A percentile compares a stretch with the other conserved stretches of the same genome.
These are phyloP conservation scores for Corymbia calophylla DNA, from an alignment of 441 rosid species.

Conservation along the genomic window DNA sequence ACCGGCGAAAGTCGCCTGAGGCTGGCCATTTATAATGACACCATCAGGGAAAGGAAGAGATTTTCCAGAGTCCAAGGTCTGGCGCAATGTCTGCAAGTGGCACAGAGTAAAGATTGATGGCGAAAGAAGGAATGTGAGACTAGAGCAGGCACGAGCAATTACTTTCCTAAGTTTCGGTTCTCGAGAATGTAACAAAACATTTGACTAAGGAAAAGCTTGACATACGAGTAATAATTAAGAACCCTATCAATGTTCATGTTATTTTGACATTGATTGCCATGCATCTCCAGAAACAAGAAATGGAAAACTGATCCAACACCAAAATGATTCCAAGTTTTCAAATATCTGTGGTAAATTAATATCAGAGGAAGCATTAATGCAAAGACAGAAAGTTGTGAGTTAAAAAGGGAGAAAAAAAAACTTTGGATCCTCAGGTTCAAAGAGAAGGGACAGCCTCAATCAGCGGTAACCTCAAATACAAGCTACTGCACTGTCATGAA, in stretches of 20 bases:
- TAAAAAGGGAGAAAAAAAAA: background rate
- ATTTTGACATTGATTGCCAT: background rate
- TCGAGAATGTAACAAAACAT: background rate
- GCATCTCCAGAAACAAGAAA: background rate
- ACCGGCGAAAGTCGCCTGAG: conserved; percentile 47
- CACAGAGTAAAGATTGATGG: background rate
- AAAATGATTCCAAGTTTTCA: background rate
- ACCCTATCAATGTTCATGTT: background rate
- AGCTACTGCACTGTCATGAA: background rate
- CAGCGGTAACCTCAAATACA: background rate
- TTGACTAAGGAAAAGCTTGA: background rate
- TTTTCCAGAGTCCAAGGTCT: conserved; percentile 61
- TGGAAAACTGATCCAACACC: background rate
- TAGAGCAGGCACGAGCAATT: background rate
- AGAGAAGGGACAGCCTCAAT: background rate
- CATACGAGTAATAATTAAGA: background rate
- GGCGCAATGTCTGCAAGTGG: conserved; percentile 39
- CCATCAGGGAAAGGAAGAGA: conserved; percentile 74
- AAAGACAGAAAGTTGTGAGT: background rate
- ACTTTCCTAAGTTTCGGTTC: background rate
- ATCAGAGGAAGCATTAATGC: background rate
- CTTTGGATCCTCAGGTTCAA: background rate
- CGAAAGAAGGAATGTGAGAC: background rate
- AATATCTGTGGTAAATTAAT: background rate
- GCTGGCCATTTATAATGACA: conserved; percentile 73